Conservation (phyloP, 192 early-diverging fungal species). For the Cetraspora pellucida region DNA sequence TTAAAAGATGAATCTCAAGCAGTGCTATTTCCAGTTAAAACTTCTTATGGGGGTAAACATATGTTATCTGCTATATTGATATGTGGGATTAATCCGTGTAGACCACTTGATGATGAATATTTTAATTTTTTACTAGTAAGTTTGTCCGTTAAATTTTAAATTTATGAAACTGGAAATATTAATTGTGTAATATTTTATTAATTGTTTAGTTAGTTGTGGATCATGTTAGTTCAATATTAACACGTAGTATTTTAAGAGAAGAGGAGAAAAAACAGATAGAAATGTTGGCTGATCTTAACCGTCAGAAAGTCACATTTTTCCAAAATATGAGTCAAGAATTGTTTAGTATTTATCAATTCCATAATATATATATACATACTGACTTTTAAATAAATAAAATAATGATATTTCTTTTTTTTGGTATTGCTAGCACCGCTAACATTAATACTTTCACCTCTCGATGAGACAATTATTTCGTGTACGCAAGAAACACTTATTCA, state of each 20-base stretch:
- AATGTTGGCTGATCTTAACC: conserved; percentile 43
- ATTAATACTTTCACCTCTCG: conserved; percentile 56
- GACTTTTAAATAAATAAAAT: too few relatives aligned
- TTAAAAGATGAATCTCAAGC: conserved; percentile 7
- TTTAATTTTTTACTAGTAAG: conserved; percentile 38
- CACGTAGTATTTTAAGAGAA: conserved; percentile 40
- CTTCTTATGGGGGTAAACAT: background rate
- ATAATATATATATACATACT: too few relatives aligned
- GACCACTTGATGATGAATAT: conserved; percentile 15
- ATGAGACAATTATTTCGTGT: conserved; percentile 45
- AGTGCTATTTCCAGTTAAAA: background rate
- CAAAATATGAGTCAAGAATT: conserved; percentile 52
- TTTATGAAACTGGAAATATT: too few relatives aligned
- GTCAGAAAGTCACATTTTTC: conserved; percentile 47
- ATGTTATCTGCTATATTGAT: background rate
- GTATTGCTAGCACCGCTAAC: conserved; percentile 49
- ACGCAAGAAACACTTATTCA: conserved; percentile 33
- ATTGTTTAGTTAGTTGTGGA: conserved; percentile 35
- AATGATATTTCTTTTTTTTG: too few relatives aligned
- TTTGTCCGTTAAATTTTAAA: background rate
- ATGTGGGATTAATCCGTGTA: conserved; percentile 2
- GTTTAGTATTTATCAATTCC: conserved; percentile 40
- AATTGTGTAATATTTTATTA: too few relatives aligned
- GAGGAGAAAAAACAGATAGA: conserved; percentile 43
- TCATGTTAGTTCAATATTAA: conserved; percentile 39